Evolutionary conservation across 2,329 filamentous ascomycete genomes (phyloP).

Genomic region (Apiospora aurea): DNA sequence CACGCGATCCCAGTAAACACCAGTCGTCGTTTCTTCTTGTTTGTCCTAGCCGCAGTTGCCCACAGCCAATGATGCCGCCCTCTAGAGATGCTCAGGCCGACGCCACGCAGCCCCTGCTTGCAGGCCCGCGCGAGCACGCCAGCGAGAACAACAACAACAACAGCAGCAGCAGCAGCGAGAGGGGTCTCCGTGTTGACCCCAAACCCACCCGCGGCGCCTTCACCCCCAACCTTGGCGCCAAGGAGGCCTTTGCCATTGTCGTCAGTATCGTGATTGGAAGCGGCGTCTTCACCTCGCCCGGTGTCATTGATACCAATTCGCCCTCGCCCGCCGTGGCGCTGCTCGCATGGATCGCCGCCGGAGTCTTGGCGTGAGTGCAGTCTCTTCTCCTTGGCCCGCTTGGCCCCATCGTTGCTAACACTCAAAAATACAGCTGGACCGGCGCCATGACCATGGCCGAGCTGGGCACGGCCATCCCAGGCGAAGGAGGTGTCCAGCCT

Average conservation of each 20-base stretch:
- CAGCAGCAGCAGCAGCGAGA: neutral
- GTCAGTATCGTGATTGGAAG: conserved; percentile 70
- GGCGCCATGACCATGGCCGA: conserved; percentile 69
- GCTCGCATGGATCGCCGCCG: conserved; percentile 67
- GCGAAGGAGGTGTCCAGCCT: conserved; percentile 69
- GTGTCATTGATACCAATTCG: conserved; percentile 68
- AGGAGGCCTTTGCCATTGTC: conserved; percentile 60
- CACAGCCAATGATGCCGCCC: conserved; percentile 1
- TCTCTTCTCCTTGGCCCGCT: neutral
- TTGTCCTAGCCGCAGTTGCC: neutral
- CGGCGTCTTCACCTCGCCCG: conserved; percentile 70
- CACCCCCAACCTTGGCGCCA: conserved; percentile 40
- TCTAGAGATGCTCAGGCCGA: conserved; percentile 7
- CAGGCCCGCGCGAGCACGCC: neutral
- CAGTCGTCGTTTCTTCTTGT: neutral
- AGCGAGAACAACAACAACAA: neutral
- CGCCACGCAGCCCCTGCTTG: neutral
- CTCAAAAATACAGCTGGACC: conserved; percentile 53
- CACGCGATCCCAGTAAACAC: neutral
- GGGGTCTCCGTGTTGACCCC: neutral
- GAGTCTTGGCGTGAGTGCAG: conserved; percentile 55
- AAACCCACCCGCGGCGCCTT: conserved; percentile 32
- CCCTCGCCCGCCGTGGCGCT: conserved; percentile 66
- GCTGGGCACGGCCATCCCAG: conserved; percentile 67
- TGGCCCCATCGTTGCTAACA: neutral